phyloP scores from a whole-genome alignment of 140 eudicot species.

The Cichorium intybus region DNA sequence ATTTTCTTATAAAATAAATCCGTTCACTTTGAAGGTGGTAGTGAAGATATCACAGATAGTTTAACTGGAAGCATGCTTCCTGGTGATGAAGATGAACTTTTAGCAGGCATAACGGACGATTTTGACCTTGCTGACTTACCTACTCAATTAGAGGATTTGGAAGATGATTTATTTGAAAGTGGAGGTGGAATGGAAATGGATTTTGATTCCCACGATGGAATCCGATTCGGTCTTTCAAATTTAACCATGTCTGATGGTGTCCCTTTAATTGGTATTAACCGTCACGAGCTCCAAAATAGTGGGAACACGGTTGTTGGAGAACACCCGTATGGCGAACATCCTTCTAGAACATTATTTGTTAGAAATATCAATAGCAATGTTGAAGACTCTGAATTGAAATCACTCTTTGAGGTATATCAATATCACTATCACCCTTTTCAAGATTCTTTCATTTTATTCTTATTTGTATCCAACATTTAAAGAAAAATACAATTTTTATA shows the following conservation, averaged over 20 bases:
- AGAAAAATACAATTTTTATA: not conserved
- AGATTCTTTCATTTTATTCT: not conserved
- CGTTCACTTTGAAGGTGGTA: slow-evolving; percentile 53
- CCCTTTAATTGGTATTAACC: slow-evolving; percentile 42
- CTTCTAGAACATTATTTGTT: slow-evolving; percentile 88
- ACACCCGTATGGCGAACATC: slow-evolving; percentile 97
- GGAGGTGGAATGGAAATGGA: slow-evolving; percentile 97
- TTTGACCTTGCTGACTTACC: slow-evolving; percentile 80
- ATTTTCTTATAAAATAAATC: too few species aligned
- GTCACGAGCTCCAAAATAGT: slow-evolving; percentile 50
- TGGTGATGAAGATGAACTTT: slow-evolving; percentile 79
- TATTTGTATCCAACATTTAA: not conserved
- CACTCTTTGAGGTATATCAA: slow-evolving; percentile 78
- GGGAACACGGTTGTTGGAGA: slow-evolving; percentile 69
- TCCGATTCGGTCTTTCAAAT: slow-evolving; percentile 45
- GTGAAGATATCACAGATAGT: slow-evolving; percentile 45
- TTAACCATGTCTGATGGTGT: slow-evolving; percentile 54
- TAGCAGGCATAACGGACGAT: slow-evolving; percentile 73
- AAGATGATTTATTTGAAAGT: slow-evolving; percentile 83
- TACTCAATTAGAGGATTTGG: slow-evolving; percentile 82
- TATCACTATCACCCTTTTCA: too few species aligned
- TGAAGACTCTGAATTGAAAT: slow-evolving; percentile 75
- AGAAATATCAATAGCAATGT: slow-evolving; percentile 92
- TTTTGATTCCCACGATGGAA: slow-evolving; percentile 50
- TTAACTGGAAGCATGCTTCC: slow-evolving; percentile 66